A percentile compares a stretch with the other conserved stretches of the same genome.
These are phyloP conservation scores for Marasmius oreades DNA, from an alignment of 1,284 basidiomycete genomes.

Conservation along the genomic window DNA sequence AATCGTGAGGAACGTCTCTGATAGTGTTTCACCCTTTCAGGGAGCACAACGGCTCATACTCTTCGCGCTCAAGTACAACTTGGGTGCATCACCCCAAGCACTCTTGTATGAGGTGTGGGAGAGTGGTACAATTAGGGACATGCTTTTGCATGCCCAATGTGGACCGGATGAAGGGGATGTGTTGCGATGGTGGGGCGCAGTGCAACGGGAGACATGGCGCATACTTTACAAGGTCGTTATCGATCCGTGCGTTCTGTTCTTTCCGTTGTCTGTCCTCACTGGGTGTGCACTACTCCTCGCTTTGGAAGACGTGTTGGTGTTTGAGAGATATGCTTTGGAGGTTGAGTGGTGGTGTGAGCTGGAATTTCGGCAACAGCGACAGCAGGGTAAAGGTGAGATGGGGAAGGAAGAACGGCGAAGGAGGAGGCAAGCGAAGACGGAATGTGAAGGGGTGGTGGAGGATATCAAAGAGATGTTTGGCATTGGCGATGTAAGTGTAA, in stretches of 20 bases:
- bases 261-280: conserved; percentile 2
- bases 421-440: conserved; percentile 28
- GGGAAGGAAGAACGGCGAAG: conserved; percentile 10
- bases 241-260: conserved; percentile 30
- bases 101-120: conserved; percentile 56
- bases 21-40: conserved; percentile 27
- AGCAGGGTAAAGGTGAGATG: neutral
- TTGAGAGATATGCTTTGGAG: neutral
- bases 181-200: conserved; percentile 39
- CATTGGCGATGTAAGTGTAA: neutral
- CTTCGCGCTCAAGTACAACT: conserved; percentile 39
- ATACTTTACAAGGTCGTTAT: conserved; percentile 41
- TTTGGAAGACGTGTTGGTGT: neutral
- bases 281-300: neutral
- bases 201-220: conserved; percentile 46
- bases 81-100: conserved; percentile 55
- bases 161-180: neutral
- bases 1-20: neutral
- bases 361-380: neutral
- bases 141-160: conserved; percentile 26
- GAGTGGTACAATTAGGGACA: conserved; percentile 43
- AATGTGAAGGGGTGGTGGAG: conserved; percentile 25
- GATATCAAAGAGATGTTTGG: conserved; percentile 6
- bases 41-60: conserved; percentile 55
- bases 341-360: neutral